phyloP scores from a whole-genome alignment of 441 rosid genomes.

The Mallotus repandus region DNA sequence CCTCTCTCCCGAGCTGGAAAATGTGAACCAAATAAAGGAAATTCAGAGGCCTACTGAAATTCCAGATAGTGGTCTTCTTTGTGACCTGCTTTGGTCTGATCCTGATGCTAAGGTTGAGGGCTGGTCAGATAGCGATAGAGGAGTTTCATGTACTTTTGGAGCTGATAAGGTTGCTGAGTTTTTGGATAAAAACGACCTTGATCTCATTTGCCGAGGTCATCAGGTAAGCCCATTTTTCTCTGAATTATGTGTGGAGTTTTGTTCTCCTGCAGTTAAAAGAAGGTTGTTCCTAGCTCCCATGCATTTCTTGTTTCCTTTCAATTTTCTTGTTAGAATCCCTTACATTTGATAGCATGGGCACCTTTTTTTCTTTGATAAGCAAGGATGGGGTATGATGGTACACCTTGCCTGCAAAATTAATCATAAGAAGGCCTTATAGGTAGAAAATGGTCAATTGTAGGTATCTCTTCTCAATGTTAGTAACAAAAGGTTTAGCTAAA shows the following conservation, averaged over 20 bases:
- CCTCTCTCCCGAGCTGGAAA: conserved; percentile 78
- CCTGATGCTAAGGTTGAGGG: conserved; percentile 77
- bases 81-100: conserved; percentile 99
- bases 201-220: conserved; percentile 95
- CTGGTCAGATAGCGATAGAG: conserved; percentile 91
- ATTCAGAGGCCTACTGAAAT: conserved; percentile 84
- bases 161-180: conserved; percentile 76
- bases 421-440: not conserved
- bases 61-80: conserved; percentile 91
- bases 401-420: not conserved
- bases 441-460: not conserved
- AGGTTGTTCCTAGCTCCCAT: not conserved
- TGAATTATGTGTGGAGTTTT: not conserved
- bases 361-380: not conserved
- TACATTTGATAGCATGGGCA: not conserved
- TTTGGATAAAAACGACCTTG: conserved; percentile 89
- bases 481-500: not conserved
- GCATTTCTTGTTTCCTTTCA: not conserved
- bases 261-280: not conserved
- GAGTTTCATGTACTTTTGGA: conserved; percentile 93
- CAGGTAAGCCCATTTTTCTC: conserved; percentile 55
- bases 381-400: not conserved
- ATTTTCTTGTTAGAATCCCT: not conserved
- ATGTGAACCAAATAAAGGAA: conserved; percentile 70
- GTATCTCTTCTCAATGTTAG: not conserved